These are phyloP conservation scores for Brasilioporus rufonigricans DNA, from an alignment of 768 basidiomycete genomes.

Conservation along the genomic window DNA sequence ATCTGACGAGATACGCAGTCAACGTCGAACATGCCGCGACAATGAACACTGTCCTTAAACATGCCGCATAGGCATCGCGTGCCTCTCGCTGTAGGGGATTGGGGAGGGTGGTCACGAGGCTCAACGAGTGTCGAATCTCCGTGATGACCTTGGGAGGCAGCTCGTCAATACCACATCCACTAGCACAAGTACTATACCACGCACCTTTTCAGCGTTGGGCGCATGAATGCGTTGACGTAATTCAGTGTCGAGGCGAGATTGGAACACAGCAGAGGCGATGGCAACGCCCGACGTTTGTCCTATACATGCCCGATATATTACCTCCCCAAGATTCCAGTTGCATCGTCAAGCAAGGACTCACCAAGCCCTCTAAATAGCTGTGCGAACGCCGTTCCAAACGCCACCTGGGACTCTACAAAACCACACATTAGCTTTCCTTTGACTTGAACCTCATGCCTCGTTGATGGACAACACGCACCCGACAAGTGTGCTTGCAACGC, in stretches of 20 bases:
- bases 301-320: background rate
- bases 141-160: conserved; percentile 7
- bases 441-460: no score
- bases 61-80: conserved; percentile 21
- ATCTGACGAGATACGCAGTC: conserved; percentile 11
- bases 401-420: conserved; percentile 18
- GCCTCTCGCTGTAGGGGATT: conserved; percentile 13
- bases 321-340: background rate
- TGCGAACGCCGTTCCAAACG: conserved; percentile 24
- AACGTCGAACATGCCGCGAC: conserved; percentile 17
- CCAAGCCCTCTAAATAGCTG: conserved; percentile 23
- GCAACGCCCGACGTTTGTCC: conserved; percentile 24
- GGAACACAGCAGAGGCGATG: conserved; percentile 23
- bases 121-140: conserved; percentile 20
- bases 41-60: conserved; percentile 18
- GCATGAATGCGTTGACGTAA: conserved; percentile 14
- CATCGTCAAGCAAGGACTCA: background rate
- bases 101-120: conserved; percentile 9
- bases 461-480: background rate
- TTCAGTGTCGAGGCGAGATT: conserved; percentile 14
- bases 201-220: conserved; percentile 10
- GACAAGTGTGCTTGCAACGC: conserved; percentile 2
- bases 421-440: background rate
- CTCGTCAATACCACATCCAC: background rate
- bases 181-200: background rate